Evolutionary conservation across 495 filamentous ascomycete genomes (phyloP), one percentile per base, ranked within the genome.

Genomic region (Corynascus novoguineensis): DNA sequence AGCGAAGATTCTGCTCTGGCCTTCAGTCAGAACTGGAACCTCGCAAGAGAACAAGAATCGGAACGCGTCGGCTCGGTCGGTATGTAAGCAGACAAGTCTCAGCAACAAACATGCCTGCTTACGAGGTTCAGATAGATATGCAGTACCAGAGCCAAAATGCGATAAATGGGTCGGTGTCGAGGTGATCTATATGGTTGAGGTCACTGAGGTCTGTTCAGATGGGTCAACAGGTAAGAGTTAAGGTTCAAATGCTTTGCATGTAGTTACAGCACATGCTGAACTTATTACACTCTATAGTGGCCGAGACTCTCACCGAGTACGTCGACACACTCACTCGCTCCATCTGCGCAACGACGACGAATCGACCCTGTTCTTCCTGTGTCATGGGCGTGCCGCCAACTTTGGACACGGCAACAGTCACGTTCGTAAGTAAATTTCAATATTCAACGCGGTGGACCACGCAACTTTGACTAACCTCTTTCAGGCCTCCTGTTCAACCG

Each of bases 311-410:
- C 14, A 68, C 64, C 10, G 37, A 62, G 28, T 46, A 46, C 38
- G 57, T 68, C 11, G 57, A 63, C 38, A 75, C 73, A 0, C 54
- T 66, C 37, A 62, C 64, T 0, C 66, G 70, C 29, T 68, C 72
- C n/a, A 75, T 75, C 49, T 74, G 69, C 63, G 59, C 70, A 29
- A 71, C 69, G 6, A 61, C 65, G 3, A 56, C 69, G 2, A 64
- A 63, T 45, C 61, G 59, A 29, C 70, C 72, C 9, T 75, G 73
- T 55, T 75, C 74, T 22, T 66, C 68, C 12, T 75, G 73, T 50
- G 61, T 66, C 27, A 60, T 63, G 38, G 58, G 54, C 10, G 58
- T 63, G 12, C 59, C 59, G 12, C 15, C 60, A 11, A 44, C 66
- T 1, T 45, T 49, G 11, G 59, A 64, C 53, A 62, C 61, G n/a